Evolutionary conservation across 441 rosid species (phyloP), one percentile per base, ranked within the genome.

Genomic region (Brassica hybrid): DNA sequence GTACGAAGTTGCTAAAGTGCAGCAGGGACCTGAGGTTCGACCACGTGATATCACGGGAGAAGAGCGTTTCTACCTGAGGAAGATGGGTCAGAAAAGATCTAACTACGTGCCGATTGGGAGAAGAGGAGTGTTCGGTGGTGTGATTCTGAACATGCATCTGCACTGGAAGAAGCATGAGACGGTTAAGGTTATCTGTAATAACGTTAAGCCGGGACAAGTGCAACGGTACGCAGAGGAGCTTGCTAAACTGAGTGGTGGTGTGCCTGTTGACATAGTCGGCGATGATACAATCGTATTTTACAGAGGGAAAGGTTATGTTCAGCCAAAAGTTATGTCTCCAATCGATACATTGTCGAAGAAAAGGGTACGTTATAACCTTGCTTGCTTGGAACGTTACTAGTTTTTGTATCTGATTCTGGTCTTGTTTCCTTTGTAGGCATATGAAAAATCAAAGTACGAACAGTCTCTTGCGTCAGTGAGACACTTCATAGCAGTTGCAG

Each of bases 141-240:
- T 45, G 50, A 86, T 95, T 77, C 91, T 93, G n/a, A 95, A 95
- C 36, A 91, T 95, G 98, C 97, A 95, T 80, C 72, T 93, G 85
- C 97, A 93, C 67, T 95, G 94, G 97, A 93, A 93, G 80, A 93
- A 90, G 6, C 92, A 95, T 41, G 98, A 93, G 76, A 95, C 99
- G 8, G 95, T 95, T 65, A 88, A 95, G 86, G 97, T 93, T 76
- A 88, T 96, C 4, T 92, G 93, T 85, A 96, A 91, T 45, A 85
- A 89, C 52, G 83, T 88, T 82, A 94, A 90, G 80, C 91, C 97
- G 14, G 95, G 97, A 12, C 98, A 89, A 79, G 83, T 92, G n/a
- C 88, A 92, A 3, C 86, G 84, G 32, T 86, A 78, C 69, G 94
- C 96, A 0, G 83, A 87, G 17, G 98, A 96, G 77, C 85, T 96